A percentile compares a stretch with the other conserved stretches of the same genome.
Evolutionary conservation across 2,329 filamentous ascomycete species (phyloP).

Genomic region (Aaosphaeria arxii): DNA sequence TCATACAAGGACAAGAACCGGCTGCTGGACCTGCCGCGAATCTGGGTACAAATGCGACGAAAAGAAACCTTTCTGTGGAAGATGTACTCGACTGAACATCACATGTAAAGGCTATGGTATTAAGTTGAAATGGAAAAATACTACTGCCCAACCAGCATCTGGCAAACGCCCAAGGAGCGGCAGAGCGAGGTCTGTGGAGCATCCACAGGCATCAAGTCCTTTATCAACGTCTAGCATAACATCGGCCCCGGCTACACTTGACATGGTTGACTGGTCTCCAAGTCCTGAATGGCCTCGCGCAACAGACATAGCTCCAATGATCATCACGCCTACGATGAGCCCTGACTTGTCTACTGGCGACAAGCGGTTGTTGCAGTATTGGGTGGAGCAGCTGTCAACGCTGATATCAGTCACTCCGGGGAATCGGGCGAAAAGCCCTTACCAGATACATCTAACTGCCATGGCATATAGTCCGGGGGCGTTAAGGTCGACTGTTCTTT

Average conservation of each 20-base stretch:
- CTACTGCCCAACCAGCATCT: slow-evolving; percentile 6
- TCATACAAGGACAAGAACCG: slow-evolving; percentile 27
- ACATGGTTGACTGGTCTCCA: slow-evolving; percentile 1
- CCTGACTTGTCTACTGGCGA: slow-evolving; percentile 16
- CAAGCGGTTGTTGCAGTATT: slow-evolving; percentile 24
- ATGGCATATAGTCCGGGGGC: slow-evolving; percentile 23
- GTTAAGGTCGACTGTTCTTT: slow-evolving; percentile 27
- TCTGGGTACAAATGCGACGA: slow-evolving; percentile 34
- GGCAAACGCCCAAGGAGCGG: background rate
- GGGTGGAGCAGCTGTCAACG: slow-evolving; percentile 21
- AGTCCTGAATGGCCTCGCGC: background rate
- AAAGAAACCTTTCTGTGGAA: slow-evolving; percentile 23
- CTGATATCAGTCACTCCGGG: slow-evolving; percentile 24
- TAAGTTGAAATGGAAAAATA: slow-evolving; percentile 26
- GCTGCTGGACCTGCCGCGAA: slow-evolving; percentile 32
- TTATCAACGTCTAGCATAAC: slow-evolving; percentile 10
- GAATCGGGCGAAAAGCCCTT: slow-evolving; percentile 15
- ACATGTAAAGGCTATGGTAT: slow-evolving; percentile 28
- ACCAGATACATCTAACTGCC: slow-evolving; percentile 24
- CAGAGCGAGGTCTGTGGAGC: background rate
- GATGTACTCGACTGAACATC: slow-evolving; percentile 26
- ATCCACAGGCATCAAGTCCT: slow-evolving; percentile 8
- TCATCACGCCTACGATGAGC: background rate
- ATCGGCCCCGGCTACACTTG: slow-evolving; percentile 8
- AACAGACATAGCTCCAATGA: slow-evolving; percentile 2